Evolutionary conservation across 2,329 filamentous ascomycete species (phyloP), one percentile per base, ranked within the genome.

Genomic region (Cercospora sp.): DNA sequence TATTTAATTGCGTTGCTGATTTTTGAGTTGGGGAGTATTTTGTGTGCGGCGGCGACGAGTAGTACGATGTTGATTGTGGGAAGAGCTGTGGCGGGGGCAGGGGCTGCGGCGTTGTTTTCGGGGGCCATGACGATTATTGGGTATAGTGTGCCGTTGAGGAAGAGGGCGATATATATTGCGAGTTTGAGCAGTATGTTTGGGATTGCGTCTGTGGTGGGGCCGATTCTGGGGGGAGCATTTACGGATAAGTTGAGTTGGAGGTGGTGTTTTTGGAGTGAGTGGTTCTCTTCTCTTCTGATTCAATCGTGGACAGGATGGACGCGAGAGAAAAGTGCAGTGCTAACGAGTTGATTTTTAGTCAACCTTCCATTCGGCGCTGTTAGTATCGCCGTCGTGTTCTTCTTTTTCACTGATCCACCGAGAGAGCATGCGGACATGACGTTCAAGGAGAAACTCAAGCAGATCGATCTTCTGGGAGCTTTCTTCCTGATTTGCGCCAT

Each of bases 61-160:
- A 85, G 84, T 0, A 71, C 77, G 0, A 85, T 85, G 79, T 81
- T 89, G 63, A 88, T 89, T 63, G 74, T 84, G 8, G 86, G 86
- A 1, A 82, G 87, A 4, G 83, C 84, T 2, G 76, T 89, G 2
- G 84, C 86, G 0, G 87, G 87, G 0, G 69, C 84, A 0, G 87
- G 87, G 1, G 81, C 80, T 1, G 81, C 86, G 1, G 87, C 84
- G 0, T 70, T 88, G 2, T 80, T 82, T 65, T 85, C 82, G n/a
- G 86, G 87, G 0, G 79, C 79, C 3, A 77, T 88, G 69, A 86
- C 81, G 4, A 85, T 88, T 40, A 74, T 86, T 21, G 80, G 81
- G 0, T 82, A 80, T 64, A 77, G 78, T 0, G 80, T 82, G 0
- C 77, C 80, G 0, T 77, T 83, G 68, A 73, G 79, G 18, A 82